Conservation (phyloP, 768 basidiomycete genomes). For the Crucibulum laeve region DNA sequence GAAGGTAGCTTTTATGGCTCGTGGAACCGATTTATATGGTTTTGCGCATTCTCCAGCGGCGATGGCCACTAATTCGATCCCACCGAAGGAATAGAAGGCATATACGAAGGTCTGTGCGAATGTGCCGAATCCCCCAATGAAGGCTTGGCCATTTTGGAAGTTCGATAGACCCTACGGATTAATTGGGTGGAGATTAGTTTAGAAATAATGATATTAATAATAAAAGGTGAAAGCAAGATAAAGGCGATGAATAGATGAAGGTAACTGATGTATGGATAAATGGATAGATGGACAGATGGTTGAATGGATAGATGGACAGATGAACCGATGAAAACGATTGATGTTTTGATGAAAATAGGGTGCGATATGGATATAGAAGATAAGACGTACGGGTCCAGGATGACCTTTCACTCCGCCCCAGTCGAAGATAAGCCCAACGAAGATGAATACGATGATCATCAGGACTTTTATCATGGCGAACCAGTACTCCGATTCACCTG, state of each 20-base stretch:
- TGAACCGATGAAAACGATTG: too few relatives aligned
- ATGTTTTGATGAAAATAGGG: slow-evolving; percentile 12
- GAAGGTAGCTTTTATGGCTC: slow-evolving; percentile 66
- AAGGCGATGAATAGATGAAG: too few relatives aligned
- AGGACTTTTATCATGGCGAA: slow-evolving; percentile 60
- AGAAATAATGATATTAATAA: neutral
- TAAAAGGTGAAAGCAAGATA: too few relatives aligned
- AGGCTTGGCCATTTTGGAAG: slow-evolving; percentile 45
- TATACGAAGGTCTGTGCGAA: slow-evolving; percentile 61
- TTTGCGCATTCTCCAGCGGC: slow-evolving; percentile 69
- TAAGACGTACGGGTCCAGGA: slow-evolving; percentile 47
- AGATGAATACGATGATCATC: slow-evolving; percentile 58
- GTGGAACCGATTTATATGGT: slow-evolving; percentile 59
- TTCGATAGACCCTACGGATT: slow-evolving; percentile 42
- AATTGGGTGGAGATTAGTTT: slow-evolving; percentile 4
- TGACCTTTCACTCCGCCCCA: slow-evolving; percentile 58
- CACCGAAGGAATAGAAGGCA: slow-evolving; percentile 67
- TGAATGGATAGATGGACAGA: too few relatives aligned
- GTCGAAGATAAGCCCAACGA: slow-evolving; percentile 57
- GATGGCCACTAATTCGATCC: slow-evolving; percentile 66
- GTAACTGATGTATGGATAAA: too few relatives aligned
- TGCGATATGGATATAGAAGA: slow-evolving; percentile 1
- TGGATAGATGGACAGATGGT: too few relatives aligned
- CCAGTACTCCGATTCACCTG: slow-evolving; percentile 64
- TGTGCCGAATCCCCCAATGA: slow-evolving; percentile 47